phyloP scores from a whole-genome alignment of 2,329 filamentous ascomycete species.

The Pochonia chlamydosporia region DNA sequence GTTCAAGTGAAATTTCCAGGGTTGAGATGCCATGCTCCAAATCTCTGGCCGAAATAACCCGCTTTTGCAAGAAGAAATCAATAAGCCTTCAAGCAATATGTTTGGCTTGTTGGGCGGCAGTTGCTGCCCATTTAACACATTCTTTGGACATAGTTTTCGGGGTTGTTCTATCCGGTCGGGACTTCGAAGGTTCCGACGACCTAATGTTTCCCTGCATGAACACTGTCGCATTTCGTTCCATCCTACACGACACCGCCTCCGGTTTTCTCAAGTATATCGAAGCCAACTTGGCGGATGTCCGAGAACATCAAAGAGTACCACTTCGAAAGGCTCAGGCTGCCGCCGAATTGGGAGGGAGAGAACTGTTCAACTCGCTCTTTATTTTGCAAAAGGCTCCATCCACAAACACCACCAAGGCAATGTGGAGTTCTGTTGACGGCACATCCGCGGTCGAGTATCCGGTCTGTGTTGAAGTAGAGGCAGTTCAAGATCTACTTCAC shows the following conservation, averaged over 20 bases:
- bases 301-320: conserved; percentile 72
- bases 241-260: conserved; percentile 61
- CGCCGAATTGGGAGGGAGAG: conserved; percentile 25
- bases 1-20: background rate
- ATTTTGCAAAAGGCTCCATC: conserved; percentile 40
- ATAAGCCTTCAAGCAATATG: conserved; percentile 73
- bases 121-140: conserved; percentile 56
- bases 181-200: conserved; percentile 60
- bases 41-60: conserved; percentile 19
- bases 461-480: conserved; percentile 75
- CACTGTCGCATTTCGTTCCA: conserved; percentile 67
- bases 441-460: conserved; percentile 72
- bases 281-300: conserved; percentile 57
- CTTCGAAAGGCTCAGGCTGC: conserved; percentile 60
- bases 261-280: conserved; percentile 71
- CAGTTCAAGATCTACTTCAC: conserved; percentile 44
- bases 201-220: conserved; percentile 90
- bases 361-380: conserved; percentile 52
- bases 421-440: conserved; percentile 60
- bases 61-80: conserved; percentile 59
- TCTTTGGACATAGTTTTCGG: conserved; percentile 77
- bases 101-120: conserved; percentile 69
- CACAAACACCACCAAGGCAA: background rate
- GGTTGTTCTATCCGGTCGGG: conserved; percentile 77
- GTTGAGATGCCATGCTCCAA: conserved; percentile 11